Evolutionary conservation across 2,329 filamentous ascomycete genomes (phyloP).

Genomic region (Trichoderma arundinaceum): DNA sequence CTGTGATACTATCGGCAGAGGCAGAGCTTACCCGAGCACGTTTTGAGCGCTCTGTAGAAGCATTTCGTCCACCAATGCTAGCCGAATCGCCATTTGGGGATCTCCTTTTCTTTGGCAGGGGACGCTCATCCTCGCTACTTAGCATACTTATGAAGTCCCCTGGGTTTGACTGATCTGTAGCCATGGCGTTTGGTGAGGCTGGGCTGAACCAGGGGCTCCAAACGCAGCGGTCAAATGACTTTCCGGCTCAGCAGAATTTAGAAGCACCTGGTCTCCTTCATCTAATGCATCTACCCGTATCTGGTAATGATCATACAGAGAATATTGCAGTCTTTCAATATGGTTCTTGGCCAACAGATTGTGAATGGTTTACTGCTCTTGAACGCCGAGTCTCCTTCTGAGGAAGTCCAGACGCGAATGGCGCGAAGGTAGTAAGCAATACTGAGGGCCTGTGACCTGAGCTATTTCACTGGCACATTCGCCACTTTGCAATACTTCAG

Average conservation of each 20-base stretch:
- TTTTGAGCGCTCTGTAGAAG: slow-evolving; percentile 33
- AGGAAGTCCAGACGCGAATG: slow-evolving; percentile 1
- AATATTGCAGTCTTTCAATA: background rate
- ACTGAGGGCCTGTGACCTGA: background rate
- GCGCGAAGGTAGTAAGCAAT: slow-evolving; percentile 13
- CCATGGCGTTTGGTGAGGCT: slow-evolving; percentile 8
- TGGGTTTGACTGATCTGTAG: slow-evolving; percentile 21
- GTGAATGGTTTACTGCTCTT: background rate
- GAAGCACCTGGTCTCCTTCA: background rate
- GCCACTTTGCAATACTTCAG: no score
- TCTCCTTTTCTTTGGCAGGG: slow-evolving; percentile 28
- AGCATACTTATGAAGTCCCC: slow-evolving; percentile 29
- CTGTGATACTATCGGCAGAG: slow-evolving; percentile 15
- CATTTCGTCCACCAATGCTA: background rate
- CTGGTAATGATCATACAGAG: background rate
- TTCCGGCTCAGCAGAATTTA: background rate
- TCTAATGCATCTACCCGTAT: background rate
- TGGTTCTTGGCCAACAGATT: background rate
- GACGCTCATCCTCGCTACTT: slow-evolving; percentile 27
- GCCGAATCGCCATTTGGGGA: background rate
- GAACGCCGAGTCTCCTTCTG: background rate
- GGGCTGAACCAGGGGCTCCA: slow-evolving; percentile 4
- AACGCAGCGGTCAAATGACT: background rate
- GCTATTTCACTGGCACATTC: background rate
- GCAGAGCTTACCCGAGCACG: slow-evolving; percentile 33